Evolutionary conservation across 805 yeast genomes (phyloP).

Genomic region (Candida pseudofarinosa): DNA sequence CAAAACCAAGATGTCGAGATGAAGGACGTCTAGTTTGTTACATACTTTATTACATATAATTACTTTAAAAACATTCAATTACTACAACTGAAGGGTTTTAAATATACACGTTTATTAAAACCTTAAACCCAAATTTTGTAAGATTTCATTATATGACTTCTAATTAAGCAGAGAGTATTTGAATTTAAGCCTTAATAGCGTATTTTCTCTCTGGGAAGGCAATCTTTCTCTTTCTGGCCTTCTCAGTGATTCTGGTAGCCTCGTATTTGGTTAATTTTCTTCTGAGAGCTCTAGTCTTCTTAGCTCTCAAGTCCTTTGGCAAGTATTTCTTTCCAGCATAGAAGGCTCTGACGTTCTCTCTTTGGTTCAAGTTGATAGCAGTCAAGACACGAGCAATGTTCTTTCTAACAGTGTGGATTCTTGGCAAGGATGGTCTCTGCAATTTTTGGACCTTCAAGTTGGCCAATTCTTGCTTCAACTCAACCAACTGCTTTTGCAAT

Average conservation of each 20-base stretch:
- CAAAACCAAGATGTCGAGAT: conserved; percentile 15
- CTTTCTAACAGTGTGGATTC: conserved; percentile 96
- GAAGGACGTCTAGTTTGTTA: too few species aligned
- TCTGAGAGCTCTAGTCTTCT: conserved; percentile 99
- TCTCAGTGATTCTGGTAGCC: conserved; percentile 75
- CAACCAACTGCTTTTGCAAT: conserved; percentile 90
- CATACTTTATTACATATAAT: too few species aligned
- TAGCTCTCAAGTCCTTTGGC: conserved; percentile 98
- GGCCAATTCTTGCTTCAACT: conserved; percentile 95
- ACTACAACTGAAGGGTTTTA: conserved; percentile 5
- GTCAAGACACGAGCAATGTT: conserved; percentile 98
- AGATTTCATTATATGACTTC: conserved; percentile 5
- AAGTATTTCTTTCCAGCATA: conserved; percentile 92
- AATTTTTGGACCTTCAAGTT: conserved; percentile 93
- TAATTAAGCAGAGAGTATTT: conserved; percentile 2
- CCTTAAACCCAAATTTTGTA: conserved; percentile 10
- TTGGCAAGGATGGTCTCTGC: conserved; percentile 89
- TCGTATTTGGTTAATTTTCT: conserved; percentile 89
- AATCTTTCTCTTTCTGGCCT: conserved; percentile 85
- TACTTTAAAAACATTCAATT: neutral
- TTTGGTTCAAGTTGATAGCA: conserved; percentile 93
- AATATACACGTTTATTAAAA: conserved; percentile 15
- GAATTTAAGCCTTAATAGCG: conserved; percentile 92
- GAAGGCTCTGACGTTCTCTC: conserved; percentile 91
- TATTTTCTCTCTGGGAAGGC: conserved; percentile 98